Base-by-base conservation (phyloP, 768 basidiomycete genomes). In the Termitomyces sp. region DNA sequence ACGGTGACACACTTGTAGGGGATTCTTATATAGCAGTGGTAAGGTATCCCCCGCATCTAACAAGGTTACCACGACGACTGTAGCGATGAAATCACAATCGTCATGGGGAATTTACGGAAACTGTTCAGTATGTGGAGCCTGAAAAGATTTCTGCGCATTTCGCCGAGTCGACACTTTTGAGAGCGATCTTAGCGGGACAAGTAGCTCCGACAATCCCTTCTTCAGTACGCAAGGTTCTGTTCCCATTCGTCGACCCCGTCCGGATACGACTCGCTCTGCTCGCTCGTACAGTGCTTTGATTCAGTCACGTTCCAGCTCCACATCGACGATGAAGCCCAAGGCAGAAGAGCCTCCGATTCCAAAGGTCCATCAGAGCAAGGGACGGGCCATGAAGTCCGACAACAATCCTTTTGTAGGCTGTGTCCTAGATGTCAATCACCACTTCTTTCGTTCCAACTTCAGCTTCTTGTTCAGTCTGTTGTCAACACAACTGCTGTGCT, bases 21-120 rank as follows among this genome's bases (percentile, higher is more conserved):
- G 72, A 77, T n/a, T 84, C 84, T 2, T 77, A 48, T n/a, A n/a
- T 30, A 7, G 30, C 30, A 5, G 30, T 30, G 30, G 30, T 30
- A 7, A 30, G 1, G 30, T 30, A 30, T 30, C 30, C 30, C 30
- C 30, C 6, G 6, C 5, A 30, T 30, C 30, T 6, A 30, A 30
- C 6, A 30, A 30, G 30, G 30, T n/a, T n/a, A n/a, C n/a, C n/a
- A n/a, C 30, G 5, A 30, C 1, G 5, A 86, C 88, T 47, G 73
- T 74, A 8, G 79, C 84, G 14, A 82, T 75, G 28, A 63, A 70
- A 3, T 77, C 81, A 1, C 71, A 76, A n/a, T 67, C 87, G 89
- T 71, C 76, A 68, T 46, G 89, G 87, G 87, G 82, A 90, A 67
- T 84, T 82, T 9, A 86, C 86, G 3, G 83, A 87, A 63, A 82